Conservation (phyloP, 2,329 filamentous ascomycete species). For the Claviceps fusiformis region DNA sequence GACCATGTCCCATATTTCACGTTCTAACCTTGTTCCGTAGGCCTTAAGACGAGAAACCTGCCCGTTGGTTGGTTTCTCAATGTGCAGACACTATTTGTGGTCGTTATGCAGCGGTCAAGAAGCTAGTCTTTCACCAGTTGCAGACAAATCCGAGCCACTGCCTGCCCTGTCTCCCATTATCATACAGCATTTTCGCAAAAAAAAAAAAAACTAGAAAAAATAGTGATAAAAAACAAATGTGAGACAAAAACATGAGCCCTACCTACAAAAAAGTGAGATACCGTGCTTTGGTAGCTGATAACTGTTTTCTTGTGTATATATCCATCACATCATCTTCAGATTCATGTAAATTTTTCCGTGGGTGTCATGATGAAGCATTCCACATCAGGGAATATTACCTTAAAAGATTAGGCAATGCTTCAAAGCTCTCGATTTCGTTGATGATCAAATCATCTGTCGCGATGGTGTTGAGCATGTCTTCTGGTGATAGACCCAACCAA, state of each 20-base stretch:
- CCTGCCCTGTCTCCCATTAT: background rate
- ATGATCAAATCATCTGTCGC: constrained; percentile 46
- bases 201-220: too few relatives aligned
- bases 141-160: background rate
- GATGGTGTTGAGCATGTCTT: constrained; percentile 41
- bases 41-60: background rate
- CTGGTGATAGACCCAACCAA: constrained; percentile 41
- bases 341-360: background rate
- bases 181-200: background rate
- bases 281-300: too few relatives aligned
- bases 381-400: constrained; percentile 5
- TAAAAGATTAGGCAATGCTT: constrained; percentile 10
- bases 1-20: background rate
- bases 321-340: background rate
- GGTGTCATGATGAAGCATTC: background rate
- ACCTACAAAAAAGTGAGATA: background rate
- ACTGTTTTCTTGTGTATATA: background rate
- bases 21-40: background rate
- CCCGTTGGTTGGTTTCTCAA: background rate
- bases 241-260: too few relatives aligned
- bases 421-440: constrained; percentile 35
- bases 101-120: background rate
- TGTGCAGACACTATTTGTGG: background rate
- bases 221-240: too few relatives aligned
- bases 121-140: background rate